phyloP scores from a whole-genome alignment of 176 grass and related monocot species.

The Eragrostis nindensis region DNA sequence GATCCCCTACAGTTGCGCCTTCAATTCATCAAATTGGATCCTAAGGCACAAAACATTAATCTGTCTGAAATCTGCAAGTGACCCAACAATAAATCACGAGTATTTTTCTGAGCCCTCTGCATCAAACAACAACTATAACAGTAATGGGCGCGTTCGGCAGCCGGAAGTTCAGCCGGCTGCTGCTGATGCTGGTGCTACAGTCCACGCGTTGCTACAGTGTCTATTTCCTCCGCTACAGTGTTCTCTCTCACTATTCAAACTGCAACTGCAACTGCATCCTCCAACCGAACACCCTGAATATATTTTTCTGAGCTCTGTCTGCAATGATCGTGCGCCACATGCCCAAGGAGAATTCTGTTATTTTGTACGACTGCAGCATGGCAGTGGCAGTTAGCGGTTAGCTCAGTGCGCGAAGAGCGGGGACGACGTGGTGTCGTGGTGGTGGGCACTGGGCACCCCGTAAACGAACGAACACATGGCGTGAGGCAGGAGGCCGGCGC shows the following conservation, averaged over 20 bases:
- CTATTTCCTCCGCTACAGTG: too few species aligned
- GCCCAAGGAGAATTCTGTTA: too few species aligned
- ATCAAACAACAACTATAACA: too few species aligned
- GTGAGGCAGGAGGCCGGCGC: neutral
- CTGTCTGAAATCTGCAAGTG: conserved; percentile 15
- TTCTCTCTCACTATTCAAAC: too few species aligned
- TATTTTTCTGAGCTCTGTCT: conserved; percentile 8
- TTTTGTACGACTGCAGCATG: conserved; percentile 3
- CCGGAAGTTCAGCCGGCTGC: too few species aligned
- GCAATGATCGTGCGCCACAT: neutral
- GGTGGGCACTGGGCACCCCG: too few species aligned
- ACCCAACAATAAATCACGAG: neutral
- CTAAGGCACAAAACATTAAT: neutral
- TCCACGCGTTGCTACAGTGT: too few species aligned
- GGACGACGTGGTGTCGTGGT: neutral
- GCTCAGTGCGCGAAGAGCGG: conserved; percentile 25
- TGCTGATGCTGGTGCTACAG: too few species aligned
- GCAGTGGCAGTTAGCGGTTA: conserved; percentile 48
- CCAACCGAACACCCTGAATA: too few species aligned
- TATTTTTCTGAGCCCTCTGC: neutral
- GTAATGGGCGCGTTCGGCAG: too few species aligned
- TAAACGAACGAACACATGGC: conserved; percentile 48
- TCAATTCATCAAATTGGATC: neutral
- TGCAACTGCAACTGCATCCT: too few species aligned
- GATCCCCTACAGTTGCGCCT: neutral